Evolutionary conservation across 2,329 filamentous ascomycete species (phyloP).

Genomic region (Dactylonectria estremocensis): DNA sequence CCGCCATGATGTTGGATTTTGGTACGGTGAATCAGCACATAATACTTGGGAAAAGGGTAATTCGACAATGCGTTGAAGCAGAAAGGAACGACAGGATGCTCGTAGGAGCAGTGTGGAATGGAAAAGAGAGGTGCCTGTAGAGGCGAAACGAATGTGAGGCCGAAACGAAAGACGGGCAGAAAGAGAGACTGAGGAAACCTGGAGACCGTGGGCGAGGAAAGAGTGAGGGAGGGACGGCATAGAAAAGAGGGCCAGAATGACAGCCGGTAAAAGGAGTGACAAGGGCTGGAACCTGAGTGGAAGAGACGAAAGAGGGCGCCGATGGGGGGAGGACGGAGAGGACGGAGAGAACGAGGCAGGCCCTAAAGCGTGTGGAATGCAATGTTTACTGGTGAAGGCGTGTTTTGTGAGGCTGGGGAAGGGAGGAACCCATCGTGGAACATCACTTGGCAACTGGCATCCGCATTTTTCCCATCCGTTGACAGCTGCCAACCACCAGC

Average conservation of each 20-base stretch:
- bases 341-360: conserved; percentile 29
- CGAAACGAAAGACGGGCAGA: conserved; percentile 13
- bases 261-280: conserved; percentile 31
- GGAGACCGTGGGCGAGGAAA: conserved; percentile 24
- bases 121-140: conserved; percentile 32
- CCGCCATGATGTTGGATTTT: conserved; percentile 51
- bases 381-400: conserved; percentile 49
- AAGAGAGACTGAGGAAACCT: conserved; percentile 31
- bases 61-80: conserved; percentile 29
- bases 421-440: conserved; percentile 39
- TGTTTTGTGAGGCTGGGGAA: conserved; percentile 47
- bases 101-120: conserved; percentile 2
- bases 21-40: conserved; percentile 53
- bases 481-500: conserved; percentile 37
- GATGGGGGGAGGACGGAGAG: conserved; percentile 11
- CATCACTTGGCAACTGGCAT: conserved; percentile 39
- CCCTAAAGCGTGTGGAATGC: conserved; percentile 45
- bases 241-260: conserved; percentile 27
- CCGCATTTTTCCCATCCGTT: conserved; percentile 30
- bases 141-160: conserved; percentile 14
- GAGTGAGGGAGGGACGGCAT: conserved; percentile 28
- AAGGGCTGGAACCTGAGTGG: conserved; percentile 1
- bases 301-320: conserved; percentile 38
- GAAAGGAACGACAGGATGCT: conserved; percentile 18
- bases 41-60: conserved; percentile 45